phyloP scores from a whole-genome alignment of 225 moss, liverwort and hornwort species.

The Asterella californica region DNA sequence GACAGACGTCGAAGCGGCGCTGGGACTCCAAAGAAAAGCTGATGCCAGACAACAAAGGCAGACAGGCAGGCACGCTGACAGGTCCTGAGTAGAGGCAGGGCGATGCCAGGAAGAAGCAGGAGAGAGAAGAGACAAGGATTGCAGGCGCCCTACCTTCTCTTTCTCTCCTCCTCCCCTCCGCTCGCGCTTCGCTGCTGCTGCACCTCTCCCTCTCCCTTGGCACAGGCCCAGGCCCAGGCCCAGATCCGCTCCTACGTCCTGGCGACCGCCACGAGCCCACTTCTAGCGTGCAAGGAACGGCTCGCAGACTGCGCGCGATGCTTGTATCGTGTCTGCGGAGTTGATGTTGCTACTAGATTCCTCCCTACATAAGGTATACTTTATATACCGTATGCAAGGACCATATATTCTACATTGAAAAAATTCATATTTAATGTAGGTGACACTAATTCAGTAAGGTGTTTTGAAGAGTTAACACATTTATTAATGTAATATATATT shows the following conservation, averaged over 20 bases:
- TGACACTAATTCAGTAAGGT: not conserved
- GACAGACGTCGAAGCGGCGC: not conserved
- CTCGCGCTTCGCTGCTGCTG: not conserved
- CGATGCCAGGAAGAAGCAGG: not conserved
- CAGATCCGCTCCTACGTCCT: not conserved
- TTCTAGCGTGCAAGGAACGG: not conserved
- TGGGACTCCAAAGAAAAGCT: not conserved
- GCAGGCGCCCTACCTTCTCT: conserved; percentile 10
- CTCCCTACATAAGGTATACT: not conserved
- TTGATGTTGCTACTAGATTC: not conserved
- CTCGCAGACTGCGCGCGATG: not conserved
- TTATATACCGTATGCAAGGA: not conserved
- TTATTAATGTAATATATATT: no score
- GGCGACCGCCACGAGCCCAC: not conserved
- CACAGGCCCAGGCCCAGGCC: not conserved
- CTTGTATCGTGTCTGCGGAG: not conserved
- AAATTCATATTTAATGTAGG: not conserved
- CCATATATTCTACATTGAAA: no score
- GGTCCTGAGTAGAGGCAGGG: not conserved
- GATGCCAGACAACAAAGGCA: not conserved
- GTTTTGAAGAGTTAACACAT: no score
- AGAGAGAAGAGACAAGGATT: not conserved
- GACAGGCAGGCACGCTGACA: not conserved
- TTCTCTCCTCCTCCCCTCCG: conserved; percentile 2
- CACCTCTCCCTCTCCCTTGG: not conserved